A percentile compares a stretch with the other conserved stretches of the same genome.
Conservation (phyloP, 805 yeast species). For the Starmerella potacharoeniae region DNA sequence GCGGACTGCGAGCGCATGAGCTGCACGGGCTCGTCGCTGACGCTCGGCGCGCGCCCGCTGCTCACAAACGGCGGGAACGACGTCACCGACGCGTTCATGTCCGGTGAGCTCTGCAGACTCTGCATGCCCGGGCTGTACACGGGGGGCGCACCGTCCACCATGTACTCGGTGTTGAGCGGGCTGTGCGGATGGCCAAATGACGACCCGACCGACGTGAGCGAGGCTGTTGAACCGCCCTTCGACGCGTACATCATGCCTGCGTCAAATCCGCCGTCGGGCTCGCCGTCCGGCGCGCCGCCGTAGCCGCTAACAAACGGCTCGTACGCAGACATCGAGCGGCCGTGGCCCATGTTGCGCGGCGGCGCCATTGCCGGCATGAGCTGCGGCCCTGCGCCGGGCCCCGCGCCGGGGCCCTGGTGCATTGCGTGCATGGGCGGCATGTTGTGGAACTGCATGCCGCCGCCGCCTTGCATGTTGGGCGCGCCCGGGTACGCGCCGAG, state of each 20-base stretch:
- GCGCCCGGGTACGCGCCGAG: not conserved
- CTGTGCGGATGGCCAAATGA: conserved; percentile 5
- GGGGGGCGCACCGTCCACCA: conserved; percentile 1
- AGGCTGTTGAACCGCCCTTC: conserved; percentile 3
- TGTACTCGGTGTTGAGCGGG: not conserved
- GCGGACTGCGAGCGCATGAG: conserved; percentile 9
- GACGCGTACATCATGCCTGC: not conserved
- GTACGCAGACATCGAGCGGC: not conserved
- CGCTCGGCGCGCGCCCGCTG: not conserved
- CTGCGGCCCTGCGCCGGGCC: conserved; percentile 3
- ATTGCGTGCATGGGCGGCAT: conserved; percentile 7
- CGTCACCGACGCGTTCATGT: not conserved
- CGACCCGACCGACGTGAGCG: conserved; percentile 9
- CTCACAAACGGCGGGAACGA: not conserved
- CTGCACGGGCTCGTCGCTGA: conserved; percentile 5
- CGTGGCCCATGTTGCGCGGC: not conserved
- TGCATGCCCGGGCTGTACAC: conserved; percentile 4
- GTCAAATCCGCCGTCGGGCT: not conserved
- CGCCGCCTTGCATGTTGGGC: not conserved
- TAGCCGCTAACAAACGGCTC: not conserved
- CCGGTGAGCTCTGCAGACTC: conserved; percentile 10
- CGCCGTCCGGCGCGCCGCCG: not conserved
- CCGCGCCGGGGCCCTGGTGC: conserved; percentile 7
- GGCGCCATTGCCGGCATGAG: conserved; percentile 1
- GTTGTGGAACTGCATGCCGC: conserved; percentile 1